phyloP scores from a whole-genome alignment of 768 basidiomycete species.

The Chalciporus chontae region DNA sequence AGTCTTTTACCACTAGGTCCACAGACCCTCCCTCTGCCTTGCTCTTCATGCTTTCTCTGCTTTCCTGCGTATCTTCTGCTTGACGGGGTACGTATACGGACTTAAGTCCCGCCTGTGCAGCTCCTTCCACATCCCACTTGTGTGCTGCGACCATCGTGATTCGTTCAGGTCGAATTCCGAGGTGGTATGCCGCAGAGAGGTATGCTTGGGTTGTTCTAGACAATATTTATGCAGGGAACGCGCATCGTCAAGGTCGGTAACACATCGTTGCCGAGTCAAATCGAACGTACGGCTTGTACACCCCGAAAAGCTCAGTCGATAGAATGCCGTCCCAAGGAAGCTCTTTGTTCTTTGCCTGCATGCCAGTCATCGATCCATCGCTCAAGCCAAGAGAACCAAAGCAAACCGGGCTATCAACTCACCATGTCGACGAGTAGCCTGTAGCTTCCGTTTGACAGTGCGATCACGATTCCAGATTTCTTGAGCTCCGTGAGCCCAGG shows the following conservation, averaged over 20 bases:
- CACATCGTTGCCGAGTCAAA: neutral
- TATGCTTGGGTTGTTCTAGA: conserved; percentile 46
- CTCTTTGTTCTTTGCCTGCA: conserved; percentile 56
- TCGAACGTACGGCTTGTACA: conserved; percentile 61
- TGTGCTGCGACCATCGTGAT: conserved; percentile 69
- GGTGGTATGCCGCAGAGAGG: conserved; percentile 44
- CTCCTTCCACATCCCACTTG: conserved; percentile 51
- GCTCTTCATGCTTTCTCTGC: conserved; percentile 32
- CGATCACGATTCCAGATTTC: conserved; percentile 46
- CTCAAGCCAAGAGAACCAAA: neutral
- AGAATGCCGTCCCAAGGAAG: conserved; percentile 65
- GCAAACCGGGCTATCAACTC: neutral
- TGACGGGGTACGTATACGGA: conserved; percentile 57
- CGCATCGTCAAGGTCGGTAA: neutral
- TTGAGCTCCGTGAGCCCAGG: conserved; percentile 50
- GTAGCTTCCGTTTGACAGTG: conserved; percentile 64
- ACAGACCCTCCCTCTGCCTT: conserved; percentile 57
- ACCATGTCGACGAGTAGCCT: conserved; percentile 62
- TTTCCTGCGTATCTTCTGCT: conserved; percentile 38
- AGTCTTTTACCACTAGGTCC: conserved; percentile 51
- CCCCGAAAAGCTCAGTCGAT: conserved; percentile 55
- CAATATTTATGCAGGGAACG: neutral
- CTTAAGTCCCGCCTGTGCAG: conserved; percentile 49
- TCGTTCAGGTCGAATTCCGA: conserved; percentile 41
- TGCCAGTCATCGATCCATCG: neutral